Base-by-base conservation (phyloP, 2,329 filamentous ascomycete species). In the Aureobasidium sp. region DNA sequence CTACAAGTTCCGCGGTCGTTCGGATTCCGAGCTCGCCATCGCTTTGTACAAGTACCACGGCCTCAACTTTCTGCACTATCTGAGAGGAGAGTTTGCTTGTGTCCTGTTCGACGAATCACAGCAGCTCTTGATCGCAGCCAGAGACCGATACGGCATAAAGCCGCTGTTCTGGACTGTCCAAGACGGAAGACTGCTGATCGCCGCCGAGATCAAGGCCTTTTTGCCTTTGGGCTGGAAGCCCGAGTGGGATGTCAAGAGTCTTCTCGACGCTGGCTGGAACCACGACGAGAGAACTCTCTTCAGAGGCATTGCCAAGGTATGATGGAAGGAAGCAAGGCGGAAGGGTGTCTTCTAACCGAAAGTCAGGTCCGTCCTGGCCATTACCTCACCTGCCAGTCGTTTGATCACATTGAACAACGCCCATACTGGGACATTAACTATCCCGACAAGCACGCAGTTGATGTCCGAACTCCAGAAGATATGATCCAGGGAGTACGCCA, bases 131-230 rank as follows among this genome's bases (percentile, higher is more conserved):
- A 68, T 84, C 38, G 79, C 77, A 0, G 80, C 73, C 1, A 69
- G 80, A 19, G 81, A 84, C 66, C 75, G 81, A 0, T 83, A 77
- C 66, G 81, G 81, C 3, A 79, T 84, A 65, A 84, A 84, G 67
- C 80, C 81, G 2, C 71, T 84, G 19, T 79, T 80, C 60, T 83
- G 77, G 69, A 82, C 79, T 0, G 61, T 75, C 1, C 64, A 73
- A 1, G 60, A 64, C 6, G 71, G 69, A 6, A 69, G 71, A 60
- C 60, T 84, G 3, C 67, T 82, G 13, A 67, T 83, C 0, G 79
- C 79, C 6, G 72, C 80, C 0, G 81, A 84, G 66, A 75, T 77
- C 61, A 84, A 84, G 65, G 79, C 77, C 0, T 81, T 83, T 65
- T 64, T 78, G 47, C 69, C 79, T 0, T 65, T 81, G 58, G 78